Evolutionary conservation across 2,329 filamentous ascomycete genomes (phyloP), one percentile per base, ranked within the genome.

Genomic region (Emmonsia crescens): DNA sequence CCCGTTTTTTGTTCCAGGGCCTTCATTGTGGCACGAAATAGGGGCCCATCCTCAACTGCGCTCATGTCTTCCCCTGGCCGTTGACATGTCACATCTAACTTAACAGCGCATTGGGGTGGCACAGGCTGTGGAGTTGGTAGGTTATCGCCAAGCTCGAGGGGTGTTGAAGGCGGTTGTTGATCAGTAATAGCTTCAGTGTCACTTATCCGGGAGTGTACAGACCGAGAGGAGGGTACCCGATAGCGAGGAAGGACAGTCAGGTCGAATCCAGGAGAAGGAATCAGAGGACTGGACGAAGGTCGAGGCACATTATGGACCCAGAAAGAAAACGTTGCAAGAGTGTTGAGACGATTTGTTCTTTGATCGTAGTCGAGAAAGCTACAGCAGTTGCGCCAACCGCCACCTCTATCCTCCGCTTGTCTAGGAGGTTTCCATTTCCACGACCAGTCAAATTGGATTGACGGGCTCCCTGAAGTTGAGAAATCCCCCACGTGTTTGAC

Each of bases 291-390:
- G 4, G 71, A 71, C n/a, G 71, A 63, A 19, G 70, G 64, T 1
- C 63, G 54, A 14, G 56, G n/a, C 5, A 46, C 40, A 42, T 89
- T 93, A 68, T 93, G 84, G 62, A 97, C 91, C 88, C 91, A 99
- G 73, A 96, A 97, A 5, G 90, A 91, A 76, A 99, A 97, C 72
- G 86, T 92, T 16, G 90, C 92, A 60, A 99, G 82, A 3, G 91
- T 93, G 68, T 95, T 86, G 63, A 99, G 78, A 65, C 88, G 85
- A 76, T 99, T 94, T 40, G 91, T 91, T 67, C 93, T 85, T 71
- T 94, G 89, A 75, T 99, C 92, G 72, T 99, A 99, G 75, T 99
- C 94, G 68, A 97, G 88, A 76, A 99, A 96, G 73, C 91, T 96
- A 80, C 94, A 97, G 68, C 88, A 89, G 72, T 95, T 97, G 71